Conservation (phyloP, 305 asterid genomes). For the Coffea humblotiana region DNA sequence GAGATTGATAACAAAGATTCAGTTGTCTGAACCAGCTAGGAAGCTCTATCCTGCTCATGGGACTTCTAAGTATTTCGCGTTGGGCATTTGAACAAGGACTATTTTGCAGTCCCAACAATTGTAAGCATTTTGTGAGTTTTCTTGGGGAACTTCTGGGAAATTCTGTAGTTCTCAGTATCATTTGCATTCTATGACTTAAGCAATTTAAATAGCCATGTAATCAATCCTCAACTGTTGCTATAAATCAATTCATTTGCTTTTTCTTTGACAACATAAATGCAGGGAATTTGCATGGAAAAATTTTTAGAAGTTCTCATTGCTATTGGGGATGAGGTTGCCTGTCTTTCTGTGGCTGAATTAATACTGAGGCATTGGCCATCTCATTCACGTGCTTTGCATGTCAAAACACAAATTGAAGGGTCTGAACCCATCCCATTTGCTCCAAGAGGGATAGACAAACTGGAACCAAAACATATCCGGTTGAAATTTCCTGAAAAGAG, state of each 20-base stretch:
- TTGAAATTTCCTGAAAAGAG: conserved; percentile 84
- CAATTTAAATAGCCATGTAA: not conserved
- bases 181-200: not conserved
- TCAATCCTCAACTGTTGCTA: not conserved
- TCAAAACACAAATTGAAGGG: conserved; percentile 77
- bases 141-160: not conserved
- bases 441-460: conserved; percentile 93
- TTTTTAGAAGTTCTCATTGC: conserved; percentile 96
- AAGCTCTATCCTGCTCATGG: conserved; percentile 95
- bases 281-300: conserved; percentile 99
- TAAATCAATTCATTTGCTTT: conserved; percentile 3
- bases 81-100: conserved; percentile 99
- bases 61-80: conserved; percentile 87
- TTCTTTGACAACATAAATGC: conserved; percentile 29
- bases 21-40: conserved; percentile 97
- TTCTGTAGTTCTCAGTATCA: not conserved
- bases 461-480: conserved; percentile 80
- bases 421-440: conserved; percentile 74
- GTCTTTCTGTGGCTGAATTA: conserved; percentile 84
- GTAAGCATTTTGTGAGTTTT: conserved; percentile 52
- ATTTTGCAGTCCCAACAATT: conserved; percentile 91
- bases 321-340: conserved; percentile 96
- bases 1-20: conserved; percentile 93
- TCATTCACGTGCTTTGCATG: conserved; percentile 97
- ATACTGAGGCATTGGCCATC: conserved; percentile 96